A percentile compares a stretch with the other conserved stretches of the same genome.
phyloP scores from a whole-genome alignment of 2,329 filamentous ascomycete genomes.

The Aureobasidium sp. region DNA sequence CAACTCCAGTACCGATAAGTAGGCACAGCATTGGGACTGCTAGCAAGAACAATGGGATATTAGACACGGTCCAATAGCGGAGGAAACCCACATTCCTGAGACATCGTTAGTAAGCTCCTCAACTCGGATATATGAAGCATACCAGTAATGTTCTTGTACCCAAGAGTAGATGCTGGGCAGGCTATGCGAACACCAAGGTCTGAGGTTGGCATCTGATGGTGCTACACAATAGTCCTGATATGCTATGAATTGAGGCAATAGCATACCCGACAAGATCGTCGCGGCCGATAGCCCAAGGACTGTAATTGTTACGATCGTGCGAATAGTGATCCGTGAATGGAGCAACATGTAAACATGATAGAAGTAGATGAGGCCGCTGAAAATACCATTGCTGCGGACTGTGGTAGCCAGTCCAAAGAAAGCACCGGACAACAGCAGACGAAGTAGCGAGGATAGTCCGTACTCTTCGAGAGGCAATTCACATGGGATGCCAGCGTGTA shows the following conservation, averaged over 20 bases:
- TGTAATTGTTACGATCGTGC: conserved; percentile 23
- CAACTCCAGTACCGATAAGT: conserved; percentile 53
- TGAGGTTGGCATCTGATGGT: conserved; percentile 25
- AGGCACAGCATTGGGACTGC: conserved; percentile 70
- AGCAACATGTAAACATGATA: conserved; percentile 32
- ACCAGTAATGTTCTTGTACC: conserved; percentile 90
- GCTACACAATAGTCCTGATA: conserved; percentile 62
- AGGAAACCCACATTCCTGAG: conserved; percentile 79
- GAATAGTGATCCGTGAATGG: not conserved
- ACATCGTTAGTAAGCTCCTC: not conserved
- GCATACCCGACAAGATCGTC: conserved; percentile 58
- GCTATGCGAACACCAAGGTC: conserved; percentile 68
- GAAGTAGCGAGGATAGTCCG: not conserved
- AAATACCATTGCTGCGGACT: conserved; percentile 77
- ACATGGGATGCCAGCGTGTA: conserved; percentile 42
- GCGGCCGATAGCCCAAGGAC: conserved; percentile 58
- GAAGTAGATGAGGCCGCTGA: conserved; percentile 72
- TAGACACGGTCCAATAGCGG: conserved; percentile 80
- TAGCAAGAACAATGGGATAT: conserved; percentile 80
- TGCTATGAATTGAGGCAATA: conserved; percentile 67
- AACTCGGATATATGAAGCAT: conserved; percentile 18
- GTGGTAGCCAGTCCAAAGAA: conserved; percentile 63
- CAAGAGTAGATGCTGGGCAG: conserved; percentile 85
- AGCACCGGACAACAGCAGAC: conserved; percentile 22
- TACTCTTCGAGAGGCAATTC: not conserved